phyloP scores from a whole-genome alignment of 345 rosid species.

The Corymbia maculata region DNA sequence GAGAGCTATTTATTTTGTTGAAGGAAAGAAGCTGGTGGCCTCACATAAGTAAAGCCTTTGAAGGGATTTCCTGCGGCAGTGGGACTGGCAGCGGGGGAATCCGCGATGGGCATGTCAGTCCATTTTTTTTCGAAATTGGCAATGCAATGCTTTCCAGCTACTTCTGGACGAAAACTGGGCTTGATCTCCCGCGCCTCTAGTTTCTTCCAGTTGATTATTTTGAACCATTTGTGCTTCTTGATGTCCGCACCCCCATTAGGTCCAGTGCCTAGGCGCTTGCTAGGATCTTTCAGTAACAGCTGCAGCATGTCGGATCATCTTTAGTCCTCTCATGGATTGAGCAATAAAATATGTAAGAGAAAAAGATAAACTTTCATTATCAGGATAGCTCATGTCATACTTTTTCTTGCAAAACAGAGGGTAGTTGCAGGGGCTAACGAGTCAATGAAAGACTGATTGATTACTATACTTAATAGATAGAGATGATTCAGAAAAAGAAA shows the following conservation, averaged over 20 bases:
- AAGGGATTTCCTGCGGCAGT: constrained; percentile 54
- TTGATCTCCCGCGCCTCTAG: constrained; percentile 63
- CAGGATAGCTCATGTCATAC: background rate
- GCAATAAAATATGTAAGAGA: background rate
- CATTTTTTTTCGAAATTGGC: constrained; percentile 82
- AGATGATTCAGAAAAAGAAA: background rate
- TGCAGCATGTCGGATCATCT: constrained; percentile 2
- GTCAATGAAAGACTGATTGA: background rate
- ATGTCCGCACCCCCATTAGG: constrained; percentile 56
- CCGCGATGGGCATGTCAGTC: constrained; percentile 78
- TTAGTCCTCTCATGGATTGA: background rate
- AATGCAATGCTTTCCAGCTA: constrained; percentile 68
- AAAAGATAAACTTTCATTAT: background rate
- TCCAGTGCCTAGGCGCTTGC: constrained; percentile 70
- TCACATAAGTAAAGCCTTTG: constrained; percentile 52
- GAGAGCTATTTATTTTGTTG: background rate
- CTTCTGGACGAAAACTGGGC: constrained; percentile 83
- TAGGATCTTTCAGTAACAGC: constrained; percentile 75
- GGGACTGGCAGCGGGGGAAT: constrained; percentile 82
- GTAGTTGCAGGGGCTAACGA: background rate
- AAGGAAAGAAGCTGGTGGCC: constrained; percentile 47
- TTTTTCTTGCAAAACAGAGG: background rate
- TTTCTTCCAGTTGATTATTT: constrained; percentile 79
- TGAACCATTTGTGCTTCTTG: constrained; percentile 84
- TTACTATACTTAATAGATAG: background rate